A percentile compares a stretch with the other conserved stretches of the same genome.
Evolutionary conservation across 202 grass and related monocot genomes (phyloP).

Genomic region (Saccharum hybrid): DNA sequence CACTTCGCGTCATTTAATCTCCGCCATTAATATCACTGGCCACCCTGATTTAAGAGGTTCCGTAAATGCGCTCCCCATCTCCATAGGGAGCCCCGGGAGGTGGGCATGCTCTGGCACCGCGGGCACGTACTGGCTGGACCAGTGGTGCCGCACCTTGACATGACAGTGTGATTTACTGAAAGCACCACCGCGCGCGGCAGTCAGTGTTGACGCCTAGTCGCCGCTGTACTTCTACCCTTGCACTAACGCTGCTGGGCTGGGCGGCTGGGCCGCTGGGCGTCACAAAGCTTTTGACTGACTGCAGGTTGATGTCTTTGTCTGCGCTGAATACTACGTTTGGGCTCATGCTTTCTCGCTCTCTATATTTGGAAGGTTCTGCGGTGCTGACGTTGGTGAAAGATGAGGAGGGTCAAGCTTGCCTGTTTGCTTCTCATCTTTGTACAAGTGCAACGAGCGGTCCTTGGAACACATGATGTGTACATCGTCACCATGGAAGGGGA

Average conservation of each 20-base stretch:
- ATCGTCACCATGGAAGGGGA: conserved; percentile 91
- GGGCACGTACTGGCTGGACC: conserved; percentile 18
- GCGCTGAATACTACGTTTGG: background rate
- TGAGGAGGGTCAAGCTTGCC: conserved; percentile 52
- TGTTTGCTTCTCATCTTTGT: conserved; percentile 64
- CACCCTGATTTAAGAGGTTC: conserved; percentile 41
- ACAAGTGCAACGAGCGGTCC: conserved; percentile 46
- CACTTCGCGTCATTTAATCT: background rate
- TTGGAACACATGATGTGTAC: conserved; percentile 82
- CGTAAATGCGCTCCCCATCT: conserved; percentile 47
- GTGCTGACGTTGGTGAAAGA: conserved; percentile 32
- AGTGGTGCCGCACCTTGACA: background rate
- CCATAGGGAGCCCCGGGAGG: conserved; percentile 31
- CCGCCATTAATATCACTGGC: conserved; percentile 20
- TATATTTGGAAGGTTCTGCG: conserved; percentile 17
- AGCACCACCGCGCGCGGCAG: background rate
- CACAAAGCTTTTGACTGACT: background rate
- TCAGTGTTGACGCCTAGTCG: background rate
- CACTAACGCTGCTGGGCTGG: background rate
- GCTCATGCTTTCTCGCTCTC: conserved; percentile 12
- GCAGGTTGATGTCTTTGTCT: background rate
- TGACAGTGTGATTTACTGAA: background rate
- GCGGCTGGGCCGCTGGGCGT: no score
- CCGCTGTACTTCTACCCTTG: conserved; percentile 1
- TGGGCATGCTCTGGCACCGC: conserved; percentile 37